Evolutionary conservation across 352 stramenopile genomes (phyloP), one percentile per base, ranked within the genome.

Genomic region (Thraustotheca clavata): DNA sequence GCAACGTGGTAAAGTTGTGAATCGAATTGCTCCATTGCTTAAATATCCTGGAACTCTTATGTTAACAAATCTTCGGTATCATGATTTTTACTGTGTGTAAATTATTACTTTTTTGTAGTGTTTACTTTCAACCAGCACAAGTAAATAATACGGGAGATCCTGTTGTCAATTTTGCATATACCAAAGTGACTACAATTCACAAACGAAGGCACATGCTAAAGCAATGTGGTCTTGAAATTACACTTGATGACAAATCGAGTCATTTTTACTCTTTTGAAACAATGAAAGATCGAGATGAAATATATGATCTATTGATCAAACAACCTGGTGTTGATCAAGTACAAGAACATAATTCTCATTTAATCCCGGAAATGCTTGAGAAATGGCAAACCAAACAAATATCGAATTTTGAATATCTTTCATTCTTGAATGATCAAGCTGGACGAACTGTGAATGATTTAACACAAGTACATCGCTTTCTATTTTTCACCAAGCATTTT

Each of bases 321-420:
- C 79, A 88, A 49, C 80, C 79, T 27, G 71, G 76, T 32, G 69
- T 88, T 8, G 59, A 68, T 24, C 77, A 71, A 1, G 82, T 75
- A 55, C 68, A 73, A 3, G 73, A 77, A 16, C 18, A 61, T 27
- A 55, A 66, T 60, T 36, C 16, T 26, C 77, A 74, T 18, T 72
- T 82, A 20, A 40, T 89, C 14, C 70, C 74, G 12, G 69, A 67
- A 18, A 87, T 89, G 83, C 76, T 89, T 70, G 70, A 62, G 32
- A 79, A 79, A 60, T 91, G 83, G 83, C 83, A 91, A 48, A 57
- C 55, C 2, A 72, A 78, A 12, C 76, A 88, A 39, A 73, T 99
- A 39, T 96, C 87, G 2, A 99, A 98, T 71, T 98, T 97, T 63
- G 83, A 92, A 11, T 96, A 96, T 68, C 70, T 96, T 29, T 70